phyloP scores from a whole-genome alignment of 1,139 yeast genomes.

The Candida sp. region DNA sequence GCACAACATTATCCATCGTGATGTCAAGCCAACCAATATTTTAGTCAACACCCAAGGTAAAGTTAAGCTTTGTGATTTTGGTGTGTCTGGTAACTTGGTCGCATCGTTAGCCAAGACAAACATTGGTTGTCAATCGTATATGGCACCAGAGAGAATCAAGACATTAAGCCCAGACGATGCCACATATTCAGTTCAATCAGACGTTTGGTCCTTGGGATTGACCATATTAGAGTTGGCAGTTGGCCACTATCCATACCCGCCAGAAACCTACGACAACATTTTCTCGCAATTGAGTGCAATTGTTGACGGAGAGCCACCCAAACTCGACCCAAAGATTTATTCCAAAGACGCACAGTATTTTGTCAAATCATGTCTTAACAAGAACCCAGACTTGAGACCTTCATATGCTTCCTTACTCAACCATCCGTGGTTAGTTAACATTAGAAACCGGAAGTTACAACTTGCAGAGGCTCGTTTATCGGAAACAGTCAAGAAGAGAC shows the following conservation, averaged over 20 bases:
- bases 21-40: slow-evolving; percentile 96
- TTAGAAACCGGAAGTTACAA: slow-evolving; percentile 29
- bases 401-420: slow-evolving; percentile 71
- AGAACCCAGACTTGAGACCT: slow-evolving; percentile 85
- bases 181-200: slow-evolving; percentile 93
- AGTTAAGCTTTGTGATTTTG: slow-evolving; percentile 94
- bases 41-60: slow-evolving; percentile 81
- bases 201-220: slow-evolving; percentile 95
- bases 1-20: slow-evolving; percentile 95
- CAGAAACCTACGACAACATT: slow-evolving; percentile 89
- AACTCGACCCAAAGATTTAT: slow-evolving; percentile 55
- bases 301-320: slow-evolving; percentile 96
- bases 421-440: slow-evolving; percentile 81
- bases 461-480: slow-evolving; percentile 44
- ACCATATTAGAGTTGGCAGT: slow-evolving; percentile 88
- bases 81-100: slow-evolving; percentile 94
- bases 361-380: slow-evolving; percentile 79
- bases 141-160: slow-evolving; percentile 98
- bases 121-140: slow-evolving; percentile 97
- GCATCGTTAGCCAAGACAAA: slow-evolving; percentile 96
- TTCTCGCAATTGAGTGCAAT: slow-evolving; percentile 95
- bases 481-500: slow-evolving; percentile 35
- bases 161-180: slow-evolving; percentile 60
- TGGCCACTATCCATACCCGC: slow-evolving; percentile 95
- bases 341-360: slow-evolving; percentile 83